A percentile compares a stretch with the other conserved stretches of the same genome.
phyloP scores from a whole-genome alignment of 805 yeast species.

The Naumovozyma castellii region DNA sequence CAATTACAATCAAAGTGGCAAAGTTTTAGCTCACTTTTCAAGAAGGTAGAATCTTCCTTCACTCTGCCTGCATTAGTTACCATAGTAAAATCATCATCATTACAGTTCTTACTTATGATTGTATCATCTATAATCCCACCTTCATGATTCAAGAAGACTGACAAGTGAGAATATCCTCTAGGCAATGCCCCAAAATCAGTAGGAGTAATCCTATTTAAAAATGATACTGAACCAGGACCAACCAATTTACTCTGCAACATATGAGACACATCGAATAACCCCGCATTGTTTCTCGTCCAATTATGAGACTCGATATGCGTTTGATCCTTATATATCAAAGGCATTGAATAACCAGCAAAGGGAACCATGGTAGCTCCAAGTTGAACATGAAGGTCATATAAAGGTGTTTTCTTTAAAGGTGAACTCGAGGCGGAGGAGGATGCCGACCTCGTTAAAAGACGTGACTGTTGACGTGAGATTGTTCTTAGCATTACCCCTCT shows the following conservation, averaged over 20 bases:
- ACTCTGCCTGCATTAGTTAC: slow-evolving; percentile 96
- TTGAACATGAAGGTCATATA: slow-evolving; percentile 67
- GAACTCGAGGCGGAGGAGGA: slow-evolving; percentile 22
- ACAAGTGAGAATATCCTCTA: slow-evolving; percentile 57
- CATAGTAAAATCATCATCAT: slow-evolving; percentile 56
- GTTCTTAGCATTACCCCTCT: too few relatives aligned
- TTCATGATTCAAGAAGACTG: slow-evolving; percentile 60
- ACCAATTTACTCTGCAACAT: slow-evolving; percentile 83
- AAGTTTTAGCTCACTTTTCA: slow-evolving; percentile 40
- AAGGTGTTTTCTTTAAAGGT: slow-evolving; percentile 59
- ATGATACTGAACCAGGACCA: slow-evolving; percentile 58
- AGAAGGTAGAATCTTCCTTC: slow-evolving; percentile 63
- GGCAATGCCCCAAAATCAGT: slow-evolving; percentile 57
- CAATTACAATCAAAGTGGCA: slow-evolving; percentile 25
- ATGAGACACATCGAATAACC: slow-evolving; percentile 92
- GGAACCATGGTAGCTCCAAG: slow-evolving; percentile 88
- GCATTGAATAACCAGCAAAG: slow-evolving; percentile 95
- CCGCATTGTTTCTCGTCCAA: slow-evolving; percentile 85
- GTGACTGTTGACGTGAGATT: too few relatives aligned
- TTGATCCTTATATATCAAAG: slow-evolving; percentile 77
- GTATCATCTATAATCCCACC: slow-evolving; percentile 94
- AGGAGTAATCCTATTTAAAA: slow-evolving; percentile 81
- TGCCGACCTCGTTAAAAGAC: too few relatives aligned
- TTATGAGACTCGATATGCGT: slow-evolving; percentile 86
- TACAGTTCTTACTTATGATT: slow-evolving; percentile 66